Evolutionary conservation across 83 land plant genomes (phyloP), one percentile per base, ranked within the genome.

Genomic region (Picea mariana): DNA sequence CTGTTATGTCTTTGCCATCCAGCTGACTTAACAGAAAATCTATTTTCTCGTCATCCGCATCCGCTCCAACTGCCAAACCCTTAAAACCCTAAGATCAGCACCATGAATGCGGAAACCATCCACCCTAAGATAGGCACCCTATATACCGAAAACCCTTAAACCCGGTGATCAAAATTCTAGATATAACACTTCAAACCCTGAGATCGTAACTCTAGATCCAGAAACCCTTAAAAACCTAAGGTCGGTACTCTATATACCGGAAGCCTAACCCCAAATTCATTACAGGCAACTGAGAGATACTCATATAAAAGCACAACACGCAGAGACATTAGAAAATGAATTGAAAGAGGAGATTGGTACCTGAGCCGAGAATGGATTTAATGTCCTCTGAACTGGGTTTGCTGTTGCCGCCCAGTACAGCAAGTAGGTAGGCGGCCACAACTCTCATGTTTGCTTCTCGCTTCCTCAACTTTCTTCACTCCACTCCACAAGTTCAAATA

Each of bases 351-450:
- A 66, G 38, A 38, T 11, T 9, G 6, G 0, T 21, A 90, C 92
- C 92, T 82, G 92, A 88, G 73, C 80, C 83, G 63, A 90, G 85
- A 69, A 91, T 91, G 75, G 49, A 13, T 65, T 81, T 86, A 47
- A 91, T 62, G 77, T 89, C 90, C 7, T 82, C 81, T 76, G 88
- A 88, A 52, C 83, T 83, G 20, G 93, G 93, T 17, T 31, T 17
- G 47, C 75, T 61, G 81, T 91, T 89, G 42, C 93, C 93, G 42
- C 93, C 93, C 76, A 91, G 63, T 2, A 89, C 78, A 23, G 93
- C 93, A 78, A 91, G 76, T 64, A 91, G 83, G 62, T 89, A 85
- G 62, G 94, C 94, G 47, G 94, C 93, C 20, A 90, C 76, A 52
- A 89, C 84, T 92, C 89, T 91, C 93, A 91, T 91, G 7, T 64